Evolutionary conservation across 2,329 filamentous ascomycete species (phyloP).

Genomic region (Ceratocystiopsis sp.): DNA sequence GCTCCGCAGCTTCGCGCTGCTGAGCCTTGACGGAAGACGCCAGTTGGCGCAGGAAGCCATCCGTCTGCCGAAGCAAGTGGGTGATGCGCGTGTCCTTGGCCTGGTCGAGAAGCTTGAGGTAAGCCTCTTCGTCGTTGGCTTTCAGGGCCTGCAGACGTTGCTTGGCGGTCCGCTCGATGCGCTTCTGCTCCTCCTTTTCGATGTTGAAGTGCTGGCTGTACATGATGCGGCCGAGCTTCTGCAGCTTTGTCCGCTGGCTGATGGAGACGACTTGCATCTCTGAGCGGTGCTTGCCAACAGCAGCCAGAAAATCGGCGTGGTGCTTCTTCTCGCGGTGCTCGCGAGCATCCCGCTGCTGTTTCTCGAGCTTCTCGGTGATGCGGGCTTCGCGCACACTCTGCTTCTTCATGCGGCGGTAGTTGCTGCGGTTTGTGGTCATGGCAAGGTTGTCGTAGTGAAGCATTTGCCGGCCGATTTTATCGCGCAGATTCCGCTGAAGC

Average conservation of each 20-base stretch:
- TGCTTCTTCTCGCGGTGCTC: slow-evolving; percentile 97
- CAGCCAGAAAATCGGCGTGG: slow-evolving; percentile 78
- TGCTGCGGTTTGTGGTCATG: slow-evolving; percentile 86
- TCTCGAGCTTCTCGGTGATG: slow-evolving; percentile 97
- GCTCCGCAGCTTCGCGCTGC: slow-evolving; percentile 65
- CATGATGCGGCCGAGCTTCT: slow-evolving; percentile 85
- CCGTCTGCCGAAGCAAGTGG: slow-evolving; percentile 88
- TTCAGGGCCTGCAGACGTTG: slow-evolving; percentile 98
- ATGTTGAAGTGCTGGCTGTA: slow-evolving; percentile 82
- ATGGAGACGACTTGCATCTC: slow-evolving; percentile 56
- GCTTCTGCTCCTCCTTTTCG: slow-evolving; percentile 98
- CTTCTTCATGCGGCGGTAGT: slow-evolving; percentile 92
- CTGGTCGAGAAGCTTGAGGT: slow-evolving; percentile 92
- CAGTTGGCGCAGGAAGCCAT: slow-evolving; percentile 91
- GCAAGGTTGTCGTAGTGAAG: slow-evolving; percentile 89
- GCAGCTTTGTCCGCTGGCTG: slow-evolving; percentile 54
- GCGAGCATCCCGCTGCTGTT: slow-evolving; percentile 90
- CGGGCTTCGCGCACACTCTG: slow-evolving; percentile 87
- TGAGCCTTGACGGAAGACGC: slow-evolving; percentile 88
- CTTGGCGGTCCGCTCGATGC: slow-evolving; percentile 92
- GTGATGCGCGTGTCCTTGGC: slow-evolving; percentile 99
- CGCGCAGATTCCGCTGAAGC: slow-evolving; percentile 73
- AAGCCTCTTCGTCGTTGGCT: slow-evolving; percentile 97
- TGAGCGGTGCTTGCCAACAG: slow-evolving; percentile 65
- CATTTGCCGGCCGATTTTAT: slow-evolving; percentile 81